Evolutionary conservation across 176 grass and related monocot species (phyloP).

Genomic region (Typha latifolia): DNA sequence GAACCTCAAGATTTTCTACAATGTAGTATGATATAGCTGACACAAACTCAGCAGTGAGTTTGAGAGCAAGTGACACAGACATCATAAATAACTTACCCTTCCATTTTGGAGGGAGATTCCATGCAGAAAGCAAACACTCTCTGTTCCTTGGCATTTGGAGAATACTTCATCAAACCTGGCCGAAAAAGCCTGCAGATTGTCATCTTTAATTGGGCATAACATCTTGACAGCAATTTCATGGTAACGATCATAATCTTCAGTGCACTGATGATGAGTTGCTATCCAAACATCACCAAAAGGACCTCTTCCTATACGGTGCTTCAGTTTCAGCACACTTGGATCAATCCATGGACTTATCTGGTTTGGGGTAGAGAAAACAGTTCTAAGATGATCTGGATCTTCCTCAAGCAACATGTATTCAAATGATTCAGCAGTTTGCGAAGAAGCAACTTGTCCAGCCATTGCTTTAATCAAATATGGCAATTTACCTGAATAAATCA

Average conservation of each 20-base stretch:
- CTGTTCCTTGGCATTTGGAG: constrained; percentile 55
- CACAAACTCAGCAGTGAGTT: no score
- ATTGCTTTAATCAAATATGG: constrained; percentile 18
- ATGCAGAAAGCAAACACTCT: constrained; percentile 58
- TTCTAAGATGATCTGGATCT: constrained; percentile 57
- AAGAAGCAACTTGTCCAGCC: constrained; percentile 36
- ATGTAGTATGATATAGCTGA: no score
- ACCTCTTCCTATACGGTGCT: constrained; percentile 87
- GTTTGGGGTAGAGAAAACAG: constrained; percentile 50
- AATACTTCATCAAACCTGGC: constrained; percentile 76
- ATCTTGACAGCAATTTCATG: constrained; percentile 95
- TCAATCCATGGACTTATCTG: constrained; percentile 85
- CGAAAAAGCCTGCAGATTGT: constrained; percentile 66
- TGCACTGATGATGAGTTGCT: constrained; percentile 66
- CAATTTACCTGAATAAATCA: constrained; percentile 2
- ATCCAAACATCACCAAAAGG: constrained; percentile 92
- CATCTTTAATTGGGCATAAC: constrained; percentile 78
- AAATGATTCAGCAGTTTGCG: constrained; percentile 43
- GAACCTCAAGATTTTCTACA: no score
- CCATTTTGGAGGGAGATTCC: constrained; percentile 81
- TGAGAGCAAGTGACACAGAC: neutral
- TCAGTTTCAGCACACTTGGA: constrained; percentile 45
- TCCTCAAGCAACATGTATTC: constrained; percentile 92
- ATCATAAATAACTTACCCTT: constrained; percentile 38
- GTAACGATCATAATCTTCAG: constrained; percentile 50